These are phyloP conservation scores for Sechiopsis laciniata DNA, from an alignment of 306 rosid species.

Conservation along the genomic window DNA sequence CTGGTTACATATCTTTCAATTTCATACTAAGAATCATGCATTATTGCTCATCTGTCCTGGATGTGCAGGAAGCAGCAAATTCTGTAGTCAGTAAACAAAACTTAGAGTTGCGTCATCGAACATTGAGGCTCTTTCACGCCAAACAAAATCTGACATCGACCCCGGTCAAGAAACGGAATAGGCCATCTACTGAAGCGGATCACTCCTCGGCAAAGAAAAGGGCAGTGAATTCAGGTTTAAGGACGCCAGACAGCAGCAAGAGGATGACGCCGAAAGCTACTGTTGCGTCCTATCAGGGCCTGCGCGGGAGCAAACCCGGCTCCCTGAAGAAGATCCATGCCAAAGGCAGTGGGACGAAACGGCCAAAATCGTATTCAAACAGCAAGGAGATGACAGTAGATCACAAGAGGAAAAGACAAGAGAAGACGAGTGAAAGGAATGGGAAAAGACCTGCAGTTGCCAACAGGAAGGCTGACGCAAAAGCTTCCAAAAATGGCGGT, in stretches of 20 bases:
- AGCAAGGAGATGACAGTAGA: slow-evolving; percentile 1
- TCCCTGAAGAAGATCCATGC: slow-evolving; percentile 19
- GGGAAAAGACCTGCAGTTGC: slow-evolving; percentile 80
- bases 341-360: slow-evolving; percentile 15
- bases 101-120: slow-evolving; percentile 66
- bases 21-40: background rate
- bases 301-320: slow-evolving; percentile 66
- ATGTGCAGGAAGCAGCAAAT: slow-evolving; percentile 73
- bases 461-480: slow-evolving; percentile 57
- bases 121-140: slow-evolving; percentile 54
- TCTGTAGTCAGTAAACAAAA: slow-evolving; percentile 45
- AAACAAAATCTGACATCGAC: slow-evolving; percentile 35
- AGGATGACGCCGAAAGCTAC: slow-evolving; percentile 25
- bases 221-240: slow-evolving; percentile 8
- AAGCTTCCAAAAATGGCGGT: slow-evolving; percentile 26
- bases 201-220: slow-evolving; percentile 47
- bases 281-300: slow-evolving; percentile 61
- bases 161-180: slow-evolving; percentile 46
- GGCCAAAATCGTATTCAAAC: slow-evolving; percentile 19
- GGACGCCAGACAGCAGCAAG: slow-evolving; percentile 21
- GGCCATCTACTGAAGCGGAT: slow-evolving; percentile 27
- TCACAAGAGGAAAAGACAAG: background rate
- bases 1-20: background rate
- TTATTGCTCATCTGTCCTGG: background rate
- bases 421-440: slow-evolving; percentile 28